Conservation (phyloP, 306 rosid genomes). For the Citrullus colocynthis region DNA sequence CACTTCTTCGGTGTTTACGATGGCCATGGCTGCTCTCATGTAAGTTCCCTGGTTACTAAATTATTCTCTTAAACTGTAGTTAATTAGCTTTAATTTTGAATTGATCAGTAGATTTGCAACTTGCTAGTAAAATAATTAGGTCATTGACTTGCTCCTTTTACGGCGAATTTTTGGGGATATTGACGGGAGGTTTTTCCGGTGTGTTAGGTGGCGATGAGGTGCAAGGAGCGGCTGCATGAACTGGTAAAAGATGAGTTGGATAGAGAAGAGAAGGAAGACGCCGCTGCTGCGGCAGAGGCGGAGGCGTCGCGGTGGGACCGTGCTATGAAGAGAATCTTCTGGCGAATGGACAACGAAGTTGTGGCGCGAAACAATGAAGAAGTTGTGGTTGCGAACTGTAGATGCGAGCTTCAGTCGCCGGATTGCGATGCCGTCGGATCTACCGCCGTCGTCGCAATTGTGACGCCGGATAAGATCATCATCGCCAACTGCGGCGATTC, state of each 20-base stretch:
- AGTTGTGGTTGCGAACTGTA: constrained; percentile 18
- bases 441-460: constrained; percentile 36
- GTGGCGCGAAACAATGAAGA: constrained; percentile 13
- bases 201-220: constrained; percentile 38
- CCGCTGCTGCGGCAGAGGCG: neutral
- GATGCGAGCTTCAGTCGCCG: constrained; percentile 45
- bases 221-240: constrained; percentile 42
- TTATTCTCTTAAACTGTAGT: neutral
- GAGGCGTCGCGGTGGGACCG: constrained; percentile 20
- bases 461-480: constrained; percentile 37
- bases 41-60: constrained; percentile 8
- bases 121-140: neutral
- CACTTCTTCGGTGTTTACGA: constrained; percentile 53
- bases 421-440: constrained; percentile 61
- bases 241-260: constrained; percentile 40
- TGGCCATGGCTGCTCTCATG: constrained; percentile 74
- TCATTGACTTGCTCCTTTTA: neutral
- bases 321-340: constrained; percentile 41
- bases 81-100: neutral
- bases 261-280: neutral
- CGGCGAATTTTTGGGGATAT: neutral
- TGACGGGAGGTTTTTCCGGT: neutral
- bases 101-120: neutral
- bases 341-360: constrained; percentile 44
- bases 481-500: constrained; percentile 62